These are phyloP conservation scores for Talaromyces nanjingensis DNA, from an alignment of 495 filamentous ascomycete species.

Conservation along the genomic window DNA sequence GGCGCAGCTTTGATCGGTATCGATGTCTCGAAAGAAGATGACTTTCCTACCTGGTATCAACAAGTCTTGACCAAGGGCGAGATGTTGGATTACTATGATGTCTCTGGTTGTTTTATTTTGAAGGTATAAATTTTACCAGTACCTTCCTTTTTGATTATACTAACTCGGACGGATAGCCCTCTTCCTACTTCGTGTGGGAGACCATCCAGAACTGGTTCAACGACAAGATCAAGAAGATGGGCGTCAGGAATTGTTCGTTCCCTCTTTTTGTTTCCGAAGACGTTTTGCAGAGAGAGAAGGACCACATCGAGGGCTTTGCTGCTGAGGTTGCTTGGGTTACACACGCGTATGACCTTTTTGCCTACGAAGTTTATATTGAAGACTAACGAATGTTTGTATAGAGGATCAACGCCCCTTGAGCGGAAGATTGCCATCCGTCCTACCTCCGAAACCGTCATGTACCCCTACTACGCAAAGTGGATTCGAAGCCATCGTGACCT, in stretches of 20 bases:
- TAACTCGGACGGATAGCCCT: conserved; percentile 34
- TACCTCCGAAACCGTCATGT: conserved; percentile 92
- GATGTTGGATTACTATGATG: conserved; percentile 90
- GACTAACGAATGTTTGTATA: conserved; percentile 22
- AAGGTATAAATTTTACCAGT: conserved; percentile 40
- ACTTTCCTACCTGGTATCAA: conserved; percentile 92
- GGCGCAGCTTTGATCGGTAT: conserved; percentile 75
- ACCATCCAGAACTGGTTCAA: conserved; percentile 87
- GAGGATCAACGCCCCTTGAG: conserved; percentile 83
- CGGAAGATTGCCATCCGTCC: conserved; percentile 93
- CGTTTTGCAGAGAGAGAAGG: conserved; percentile 89
- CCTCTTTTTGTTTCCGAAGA: conserved; percentile 89
- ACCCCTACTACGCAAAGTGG: conserved; percentile 93
- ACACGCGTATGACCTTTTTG: conserved; percentile 58
- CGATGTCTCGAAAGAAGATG: conserved; percentile 71
- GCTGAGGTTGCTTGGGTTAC: conserved; percentile 99
- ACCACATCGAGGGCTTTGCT: conserved; percentile 94
- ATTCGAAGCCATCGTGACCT: conserved; percentile 91
- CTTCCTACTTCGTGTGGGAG: conserved; percentile 89
- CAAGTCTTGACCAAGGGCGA: conserved; percentile 92
- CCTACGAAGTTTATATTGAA: conserved; percentile 9
- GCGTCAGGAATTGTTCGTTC: conserved; percentile 92
- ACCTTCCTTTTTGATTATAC: conserved; percentile 5
- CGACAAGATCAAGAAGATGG: conserved; percentile 73
- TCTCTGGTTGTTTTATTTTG: conserved; percentile 92